phyloP scores from a whole-genome alignment of 2,329 filamentous ascomycete species.

The Emergomyces pasteurianus region DNA sequence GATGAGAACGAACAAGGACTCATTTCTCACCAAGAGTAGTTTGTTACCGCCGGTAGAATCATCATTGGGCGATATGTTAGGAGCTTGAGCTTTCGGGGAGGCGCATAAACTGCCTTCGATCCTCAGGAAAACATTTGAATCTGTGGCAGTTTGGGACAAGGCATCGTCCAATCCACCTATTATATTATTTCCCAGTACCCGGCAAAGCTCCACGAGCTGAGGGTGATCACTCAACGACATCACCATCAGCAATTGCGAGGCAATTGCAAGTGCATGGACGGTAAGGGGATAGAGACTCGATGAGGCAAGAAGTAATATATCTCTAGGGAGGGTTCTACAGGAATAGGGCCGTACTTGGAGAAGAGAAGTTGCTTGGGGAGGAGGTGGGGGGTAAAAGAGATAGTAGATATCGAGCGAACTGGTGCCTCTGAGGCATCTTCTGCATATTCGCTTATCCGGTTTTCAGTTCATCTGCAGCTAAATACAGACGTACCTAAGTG shows the following conservation, averaged over 20 bases:
- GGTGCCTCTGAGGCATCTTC: neutral
- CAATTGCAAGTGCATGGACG: neutral
- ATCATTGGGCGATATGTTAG: too few species aligned
- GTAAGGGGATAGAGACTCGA: neutral
- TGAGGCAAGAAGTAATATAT: neutral
- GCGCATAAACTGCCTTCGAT: neutral
- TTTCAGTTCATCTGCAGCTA: neutral
- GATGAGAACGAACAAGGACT: neutral
- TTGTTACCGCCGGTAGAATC: neutral
- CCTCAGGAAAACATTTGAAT: neutral
- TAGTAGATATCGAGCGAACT: neutral
- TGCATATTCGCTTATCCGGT: neutral
- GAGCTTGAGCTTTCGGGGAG: neutral
- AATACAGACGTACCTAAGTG: too few species aligned
- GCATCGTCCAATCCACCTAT: neutral
- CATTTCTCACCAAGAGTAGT: conserved; percentile 1
- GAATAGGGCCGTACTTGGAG: neutral
- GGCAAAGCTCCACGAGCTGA: neutral
- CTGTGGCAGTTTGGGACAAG: neutral
- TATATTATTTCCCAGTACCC: neutral
- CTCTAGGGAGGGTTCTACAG: neutral
- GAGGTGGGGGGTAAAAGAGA: neutral
- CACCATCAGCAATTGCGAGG: neutral
- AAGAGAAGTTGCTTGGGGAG: neutral
- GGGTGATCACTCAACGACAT: neutral